These are phyloP conservation scores for Septoria petroselini DNA, from an alignment of 2,329 filamentous ascomycete species.

Conservation along the genomic window DNA sequence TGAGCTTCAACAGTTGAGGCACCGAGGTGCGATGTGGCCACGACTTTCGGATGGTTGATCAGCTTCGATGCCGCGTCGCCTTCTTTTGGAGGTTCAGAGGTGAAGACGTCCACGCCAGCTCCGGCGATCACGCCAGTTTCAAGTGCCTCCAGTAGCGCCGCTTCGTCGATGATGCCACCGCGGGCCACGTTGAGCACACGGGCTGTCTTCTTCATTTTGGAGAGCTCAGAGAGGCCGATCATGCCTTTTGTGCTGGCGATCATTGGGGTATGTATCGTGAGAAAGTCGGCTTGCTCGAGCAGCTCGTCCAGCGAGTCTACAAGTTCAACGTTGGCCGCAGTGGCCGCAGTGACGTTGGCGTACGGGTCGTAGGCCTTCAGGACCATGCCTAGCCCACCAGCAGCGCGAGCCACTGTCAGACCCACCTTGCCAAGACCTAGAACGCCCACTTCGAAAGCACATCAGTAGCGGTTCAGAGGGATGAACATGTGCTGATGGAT, in stretches of 20 bases:
- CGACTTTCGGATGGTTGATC: constrained; percentile 66
- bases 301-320: constrained; percentile 45
- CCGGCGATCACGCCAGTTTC: constrained; percentile 70
- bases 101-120: constrained; percentile 78
- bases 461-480: no score
- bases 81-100: constrained; percentile 64
- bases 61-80: constrained; percentile 61
- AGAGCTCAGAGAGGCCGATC: constrained; percentile 64
- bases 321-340: constrained; percentile 59
- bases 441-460: background rate
- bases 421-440: constrained; percentile 52
- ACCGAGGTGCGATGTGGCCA: constrained; percentile 75
- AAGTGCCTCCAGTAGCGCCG: constrained; percentile 66
- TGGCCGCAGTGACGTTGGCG: constrained; percentile 68
- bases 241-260: constrained; percentile 73
- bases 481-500: no score
- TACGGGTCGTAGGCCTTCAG: constrained; percentile 75
- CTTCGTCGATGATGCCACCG: constrained; percentile 77
- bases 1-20: constrained; percentile 79
- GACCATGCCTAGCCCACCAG: constrained; percentile 72
- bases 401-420: constrained; percentile 74
- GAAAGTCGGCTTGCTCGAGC: constrained; percentile 66
- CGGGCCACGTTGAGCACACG: constrained; percentile 75
- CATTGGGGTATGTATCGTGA: constrained; percentile 78
- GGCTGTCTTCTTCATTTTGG: constrained; percentile 69